Conservation (phyloP, 2,329 filamentous ascomycete species). For the Mycosphaerella sp. region DNA sequence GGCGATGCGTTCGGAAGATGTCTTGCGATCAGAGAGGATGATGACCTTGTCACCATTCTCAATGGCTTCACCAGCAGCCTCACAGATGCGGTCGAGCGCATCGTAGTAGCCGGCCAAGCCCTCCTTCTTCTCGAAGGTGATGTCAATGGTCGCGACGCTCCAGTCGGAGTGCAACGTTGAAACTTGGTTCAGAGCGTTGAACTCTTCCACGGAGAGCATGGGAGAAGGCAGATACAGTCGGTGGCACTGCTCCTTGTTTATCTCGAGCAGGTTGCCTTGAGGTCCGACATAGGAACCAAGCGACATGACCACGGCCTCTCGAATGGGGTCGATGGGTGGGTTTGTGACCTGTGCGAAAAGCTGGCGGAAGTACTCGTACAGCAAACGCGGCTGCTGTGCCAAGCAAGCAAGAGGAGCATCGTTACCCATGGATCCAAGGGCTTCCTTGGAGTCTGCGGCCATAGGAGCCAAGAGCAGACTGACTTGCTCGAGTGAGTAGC, state of each 20-base stretch:
- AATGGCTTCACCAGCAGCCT: slow-evolving; percentile 75
- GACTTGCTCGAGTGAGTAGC: slow-evolving; percentile 93
- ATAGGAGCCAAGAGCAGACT: slow-evolving; percentile 86
- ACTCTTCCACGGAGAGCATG: slow-evolving; percentile 81
- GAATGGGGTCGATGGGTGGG: slow-evolving; percentile 92
- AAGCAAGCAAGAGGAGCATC: slow-evolving; percentile 89
- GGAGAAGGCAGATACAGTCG: slow-evolving; percentile 81
- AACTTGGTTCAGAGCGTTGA: slow-evolving; percentile 79
- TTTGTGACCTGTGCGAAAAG: slow-evolving; percentile 98
- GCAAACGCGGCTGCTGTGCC: slow-evolving; percentile 77
- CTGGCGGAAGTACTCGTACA: slow-evolving; percentile 96
- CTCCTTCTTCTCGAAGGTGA: slow-evolving; percentile 83
- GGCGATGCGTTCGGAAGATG: slow-evolving; percentile 71
- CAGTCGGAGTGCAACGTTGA: slow-evolving; percentile 65
- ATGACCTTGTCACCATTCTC: slow-evolving; percentile 78
- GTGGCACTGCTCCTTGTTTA: slow-evolving; percentile 83
- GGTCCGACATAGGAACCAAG: slow-evolving; percentile 93
- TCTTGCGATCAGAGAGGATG: slow-evolving; percentile 81
- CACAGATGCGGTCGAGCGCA: slow-evolving; percentile 82
- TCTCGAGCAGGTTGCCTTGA: slow-evolving; percentile 90
- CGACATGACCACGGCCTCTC: slow-evolving; percentile 98
- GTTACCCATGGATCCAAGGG: slow-evolving; percentile 95
- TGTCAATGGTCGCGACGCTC: slow-evolving; percentile 84
- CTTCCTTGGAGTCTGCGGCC: slow-evolving; percentile 96
- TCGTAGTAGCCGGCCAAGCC: slow-evolving; percentile 78